Evolutionary conservation across 2,329 filamentous ascomycete genomes (phyloP).

Genomic region (Neocatenulostroma microsporum): DNA sequence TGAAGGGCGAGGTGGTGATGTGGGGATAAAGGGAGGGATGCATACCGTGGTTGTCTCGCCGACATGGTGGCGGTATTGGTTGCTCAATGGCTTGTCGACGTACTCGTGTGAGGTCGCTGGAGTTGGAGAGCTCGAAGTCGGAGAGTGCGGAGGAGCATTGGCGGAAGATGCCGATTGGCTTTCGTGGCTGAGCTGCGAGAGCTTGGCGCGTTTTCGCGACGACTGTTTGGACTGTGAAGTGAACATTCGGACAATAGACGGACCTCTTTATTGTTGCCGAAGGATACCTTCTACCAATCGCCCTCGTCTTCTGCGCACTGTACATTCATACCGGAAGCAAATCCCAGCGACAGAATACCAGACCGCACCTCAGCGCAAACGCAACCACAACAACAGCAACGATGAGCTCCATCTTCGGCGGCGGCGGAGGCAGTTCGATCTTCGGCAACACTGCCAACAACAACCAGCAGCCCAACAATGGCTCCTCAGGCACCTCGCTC

Average conservation of each 20-base stretch:
- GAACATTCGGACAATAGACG: no score
- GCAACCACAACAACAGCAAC: slow-evolving; percentile 8
- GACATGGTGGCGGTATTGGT: slow-evolving; percentile 46
- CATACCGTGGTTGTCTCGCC: slow-evolving; percentile 52
- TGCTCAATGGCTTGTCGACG: not conserved
- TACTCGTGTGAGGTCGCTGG: slow-evolving; percentile 1
- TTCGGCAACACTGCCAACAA: slow-evolving; percentile 9
- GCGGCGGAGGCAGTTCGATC: slow-evolving; percentile 6
- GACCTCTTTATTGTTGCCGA: no score
- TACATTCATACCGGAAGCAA: no score
- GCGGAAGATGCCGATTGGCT: slow-evolving; percentile 17
- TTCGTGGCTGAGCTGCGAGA: no score
- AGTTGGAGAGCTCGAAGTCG: not conserved
- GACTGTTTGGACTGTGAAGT: no score
- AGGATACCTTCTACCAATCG: no score
- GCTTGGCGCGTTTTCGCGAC: no score
- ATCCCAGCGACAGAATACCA: no score
- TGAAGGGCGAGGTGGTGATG: not conserved
- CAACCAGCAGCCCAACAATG: slow-evolving; percentile 2
- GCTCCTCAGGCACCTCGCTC: slow-evolving; percentile 5
- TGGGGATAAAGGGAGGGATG: slow-evolving; percentile 6
- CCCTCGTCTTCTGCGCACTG: no score
- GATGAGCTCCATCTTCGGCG: slow-evolving; percentile 21
- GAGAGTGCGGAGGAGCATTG: slow-evolving; percentile 6
- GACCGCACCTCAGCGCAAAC: not conserved